phyloP scores from a whole-genome alignment of 23 red algal species.

The Gracilaria gracilis region DNA sequence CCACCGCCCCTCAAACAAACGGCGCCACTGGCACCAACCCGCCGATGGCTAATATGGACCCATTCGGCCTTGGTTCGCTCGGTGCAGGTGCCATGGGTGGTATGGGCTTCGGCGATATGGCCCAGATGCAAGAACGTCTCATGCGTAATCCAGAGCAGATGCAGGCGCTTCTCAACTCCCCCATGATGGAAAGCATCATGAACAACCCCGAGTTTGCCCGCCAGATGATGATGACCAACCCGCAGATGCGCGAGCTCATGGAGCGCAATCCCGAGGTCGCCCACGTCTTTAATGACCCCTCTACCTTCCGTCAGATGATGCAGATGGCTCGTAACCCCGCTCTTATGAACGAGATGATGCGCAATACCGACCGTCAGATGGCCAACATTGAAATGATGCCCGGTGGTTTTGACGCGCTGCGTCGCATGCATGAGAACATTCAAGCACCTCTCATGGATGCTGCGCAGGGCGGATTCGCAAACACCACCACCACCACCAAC shows the following conservation, averaged over 20 bases:
- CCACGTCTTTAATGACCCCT: conserved; percentile 94
- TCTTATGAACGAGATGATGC: conserved; percentile 97
- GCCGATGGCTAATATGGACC: conserved; percentile 14
- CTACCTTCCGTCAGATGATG: conserved; percentile 92
- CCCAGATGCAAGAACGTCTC: conserved; percentile 78
- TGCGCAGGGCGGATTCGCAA: conserved; percentile 42
- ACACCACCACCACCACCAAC: no score
- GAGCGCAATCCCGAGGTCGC: conserved; percentile 94
- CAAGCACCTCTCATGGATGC: conserved; percentile 89
- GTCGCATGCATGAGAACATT: conserved; percentile 94
- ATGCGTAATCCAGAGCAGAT: conserved; percentile 86
- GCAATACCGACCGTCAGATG: conserved; percentile 96
- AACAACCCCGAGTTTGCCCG: conserved; percentile 96
- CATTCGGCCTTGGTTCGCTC: conserved; percentile 21
- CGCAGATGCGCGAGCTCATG: conserved; percentile 95
- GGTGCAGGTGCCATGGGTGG: conserved; percentile 32
- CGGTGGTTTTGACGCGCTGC: conserved; percentile 96
- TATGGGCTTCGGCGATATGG: conserved; percentile 53
- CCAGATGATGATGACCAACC: conserved; percentile 93
- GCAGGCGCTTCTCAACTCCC: conserved; percentile 92
- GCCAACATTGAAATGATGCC: conserved; percentile 99
- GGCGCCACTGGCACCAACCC: background rate
- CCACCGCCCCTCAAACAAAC: conserved; percentile 25
- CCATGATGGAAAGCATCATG: conserved; percentile 97
- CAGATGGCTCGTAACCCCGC: conserved; percentile 93